Conservation (phyloP, 2,329 filamentous ascomycete species). For the Beauveria scarabaeidicola region DNA sequence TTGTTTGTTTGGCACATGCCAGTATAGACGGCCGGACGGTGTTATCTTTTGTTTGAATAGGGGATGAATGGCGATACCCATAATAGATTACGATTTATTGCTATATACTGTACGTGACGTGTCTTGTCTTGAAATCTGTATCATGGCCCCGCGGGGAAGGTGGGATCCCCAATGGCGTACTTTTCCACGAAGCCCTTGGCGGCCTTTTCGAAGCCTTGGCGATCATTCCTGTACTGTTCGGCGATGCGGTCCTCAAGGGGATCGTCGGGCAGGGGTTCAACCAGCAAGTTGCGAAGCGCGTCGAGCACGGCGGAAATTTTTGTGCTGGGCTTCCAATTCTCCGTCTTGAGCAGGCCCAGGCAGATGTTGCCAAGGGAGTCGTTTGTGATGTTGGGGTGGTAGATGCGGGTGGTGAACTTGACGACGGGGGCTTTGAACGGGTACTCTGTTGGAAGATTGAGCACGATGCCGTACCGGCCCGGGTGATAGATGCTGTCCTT, state of each 20-base stretch:
- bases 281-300: conserved; percentile 64
- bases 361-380: conserved; percentile 80
- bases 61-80: conserved; percentile 13
- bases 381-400: conserved; percentile 91
- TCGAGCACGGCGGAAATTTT: conserved; percentile 68
- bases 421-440: conserved; percentile 82
- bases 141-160: conserved; percentile 23
- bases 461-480: conserved; percentile 64
- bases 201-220: conserved; percentile 62
- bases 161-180: conserved; percentile 50
- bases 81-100: conserved; percentile 9
- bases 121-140: too few relatives aligned
- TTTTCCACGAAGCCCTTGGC: conserved; percentile 65
- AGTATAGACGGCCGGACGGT: conserved; percentile 2
- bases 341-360: conserved; percentile 70
- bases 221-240: conserved; percentile 68
- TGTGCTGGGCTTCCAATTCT: conserved; percentile 87
- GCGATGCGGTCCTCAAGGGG: conserved; percentile 81
- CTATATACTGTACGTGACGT: not conserved
- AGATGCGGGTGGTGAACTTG: conserved; percentile 80
- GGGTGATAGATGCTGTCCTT: conserved; percentile 43
- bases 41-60: conserved; percentile 15
- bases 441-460: conserved; percentile 71
- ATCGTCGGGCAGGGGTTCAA: conserved; percentile 80
- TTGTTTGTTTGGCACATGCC: conserved; percentile 4